Evolutionary conservation across 441 rosid genomes (phyloP), one percentile per base, ranked within the genome.

Genomic region (Gossypium trilobum): DNA sequence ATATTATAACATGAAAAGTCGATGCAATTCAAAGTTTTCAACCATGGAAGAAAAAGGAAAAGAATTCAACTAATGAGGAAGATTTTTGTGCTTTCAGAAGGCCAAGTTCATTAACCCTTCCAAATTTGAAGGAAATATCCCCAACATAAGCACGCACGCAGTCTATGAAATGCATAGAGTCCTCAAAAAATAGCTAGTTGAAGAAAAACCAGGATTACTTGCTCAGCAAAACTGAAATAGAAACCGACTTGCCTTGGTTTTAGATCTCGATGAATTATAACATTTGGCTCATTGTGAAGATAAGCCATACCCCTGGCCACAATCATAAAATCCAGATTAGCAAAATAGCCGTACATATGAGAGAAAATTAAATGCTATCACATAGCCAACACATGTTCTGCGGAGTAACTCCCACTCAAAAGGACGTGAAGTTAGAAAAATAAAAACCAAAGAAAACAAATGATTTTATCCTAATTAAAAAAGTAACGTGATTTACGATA

Each of bases 231-330:
- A 62, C 55, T n/a, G 25, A 19, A 29, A 76, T 9, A 70, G 17
- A 33, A 62, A 46, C 25, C 14, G 52, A 58, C 82, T 78, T 76
- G 87, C 99, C 97, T 92, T 78, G 97, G 97, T 78, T 94, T 94
- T 73, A 94, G 85, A 75, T 94, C 99, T 74, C 97, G 81, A 76
- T 95, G 99, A 82, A 95, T 81, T 73, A 95, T 89, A 75, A 95
- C 99, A 81, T 92, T 92, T 27, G 99, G 99, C 68, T 95, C 99
- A 81, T 90, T 95, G 81, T 95, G 99, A 77, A 95, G 92, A 87
- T 89, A 95, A 17, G 99, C 91, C 94, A 95, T 92, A 69, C 99
- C 99, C 83, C 99, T 95, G 89, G 57, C 54, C 74, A 66, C 65
- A 25, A 75, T 42, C 42, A 71, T 14, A 72, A 65, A 66, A 54